Evolutionary conservation across 192 early-diverging fungal genomes (phyloP), one percentile per base, ranked within the genome.

Genomic region (Rhizoclosmatium globosum): DNA sequence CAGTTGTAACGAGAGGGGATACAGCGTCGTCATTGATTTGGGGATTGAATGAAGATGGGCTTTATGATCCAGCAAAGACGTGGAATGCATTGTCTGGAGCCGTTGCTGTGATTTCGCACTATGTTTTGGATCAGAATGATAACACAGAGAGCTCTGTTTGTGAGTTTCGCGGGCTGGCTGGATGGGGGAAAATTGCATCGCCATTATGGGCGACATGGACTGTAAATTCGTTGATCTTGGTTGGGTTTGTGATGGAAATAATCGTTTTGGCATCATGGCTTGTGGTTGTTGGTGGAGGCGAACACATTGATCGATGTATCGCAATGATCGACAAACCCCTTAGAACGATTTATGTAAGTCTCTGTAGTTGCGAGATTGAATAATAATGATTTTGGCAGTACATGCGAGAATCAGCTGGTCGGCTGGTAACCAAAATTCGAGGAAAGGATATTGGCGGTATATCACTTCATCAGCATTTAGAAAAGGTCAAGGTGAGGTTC

Each of bases 291-390:
- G 70, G 70, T 4, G 70, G 70, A 11, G 70, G 70, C 46, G n/a
- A 9, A 11, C 48, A 57, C 41, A 31, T 71, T 15, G 70, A 71
- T 41, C 6, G 39, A 21, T 7, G 17, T 41, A 41, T 48, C 19
- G 47, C 4, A 41, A 21, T 71, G 11, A 48, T 71, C 15, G 70
- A 71, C 70, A 56, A 71, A 13, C 70, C 70, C 4, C 50, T 71
- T 4, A 46, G 70, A 11, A 9, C 39, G 38, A 17, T 71, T 9
- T 71, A 71, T 41, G n/a, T n/a, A n/a, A n/a, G n/a, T n/a, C n/a
- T n/a, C n/a, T n/a, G n/a, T n/a, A n/a, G n/a, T n/a, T n/a, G n/a
- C n/a, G n/a, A n/a, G n/a, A n/a, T n/a, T n/a, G n/a, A n/a, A n/a
- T n/a, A n/a, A n/a, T n/a, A n/a, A n/a, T n/a, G n/a, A n/a, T n/a